Base-by-base conservation (phyloP, 257 asterid species). In the Nicotiana otophora region DNA sequence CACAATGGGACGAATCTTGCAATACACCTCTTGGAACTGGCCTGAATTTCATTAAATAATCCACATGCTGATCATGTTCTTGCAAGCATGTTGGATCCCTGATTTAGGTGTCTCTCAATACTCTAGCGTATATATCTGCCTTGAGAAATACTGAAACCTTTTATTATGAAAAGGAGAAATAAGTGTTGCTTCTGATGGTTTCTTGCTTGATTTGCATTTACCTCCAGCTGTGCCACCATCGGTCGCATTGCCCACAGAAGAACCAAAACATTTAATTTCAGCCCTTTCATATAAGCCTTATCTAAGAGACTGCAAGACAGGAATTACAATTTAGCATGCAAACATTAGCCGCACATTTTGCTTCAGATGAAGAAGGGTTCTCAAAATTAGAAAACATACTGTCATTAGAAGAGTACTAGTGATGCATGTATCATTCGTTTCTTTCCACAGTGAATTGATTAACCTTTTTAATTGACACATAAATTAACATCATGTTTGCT, bases 61-160 rank as follows among this genome's bases (percentile, higher is more conserved):
- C 78, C 34, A 42, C 58, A 20, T 20, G 78, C 78, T 70, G 34
- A 70, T 70, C 48, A 42, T 70, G 78, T 70, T 70, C 58, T 42
- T 11, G 60, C 20, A 20, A 42, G 14, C 60, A 46, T 46, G 78
- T 20, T 7, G 34, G 19, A 39, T 42, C n/a, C 11, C 77, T n/a
- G 77, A 39, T 69, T 26, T 68, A 69, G 77, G 19, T 36, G 55
- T 5, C 33, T 69, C 31, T 39, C 77, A 10, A 69, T 9, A 36
- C 30, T 8, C 23, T 5, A 20, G 58, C 48, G 60, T 72, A 20
- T 28, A 46, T 46, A 12, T 42, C 33, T 72, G 36, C 60, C 78
- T 12, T 72, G 36, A n/a, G 78, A 72, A 72, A 72, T 72, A 72
- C 60, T 72, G 14, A 12, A 11, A 72, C 78, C 36, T 42, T 72